Percentiles rank a stretch among this genome's conserved stretches.
These are phyloP conservation scores for Basipetospora sp. DNA, from an alignment of 2,329 filamentous ascomycete species.

Conservation along the genomic window DNA sequence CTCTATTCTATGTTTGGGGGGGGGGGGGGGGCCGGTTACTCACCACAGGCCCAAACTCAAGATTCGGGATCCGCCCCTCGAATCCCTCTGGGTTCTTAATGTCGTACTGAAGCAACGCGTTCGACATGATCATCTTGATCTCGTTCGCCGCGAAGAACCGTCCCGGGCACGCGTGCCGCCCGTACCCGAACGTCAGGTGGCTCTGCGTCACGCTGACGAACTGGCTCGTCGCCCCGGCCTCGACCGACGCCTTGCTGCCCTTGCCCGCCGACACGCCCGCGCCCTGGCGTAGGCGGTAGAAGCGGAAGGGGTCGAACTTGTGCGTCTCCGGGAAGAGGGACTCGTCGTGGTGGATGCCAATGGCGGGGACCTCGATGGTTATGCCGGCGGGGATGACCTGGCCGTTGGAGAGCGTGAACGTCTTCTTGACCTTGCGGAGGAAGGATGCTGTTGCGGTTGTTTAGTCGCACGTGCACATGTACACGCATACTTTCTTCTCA, in stretches of 20 bases:
- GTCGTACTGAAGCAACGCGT: constrained; percentile 38
- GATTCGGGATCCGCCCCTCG: constrained; percentile 3
- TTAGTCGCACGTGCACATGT: no score
- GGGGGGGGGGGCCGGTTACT: background rate
- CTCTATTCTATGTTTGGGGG: background rate
- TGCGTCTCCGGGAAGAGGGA: constrained; percentile 27
- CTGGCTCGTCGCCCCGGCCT: constrained; percentile 20
- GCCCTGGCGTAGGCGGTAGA: constrained; percentile 25
- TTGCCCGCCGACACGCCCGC: constrained; percentile 17
- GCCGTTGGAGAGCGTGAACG: constrained; percentile 39
- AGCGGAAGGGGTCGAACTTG: constrained; percentile 35
- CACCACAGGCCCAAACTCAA: constrained; percentile 5
- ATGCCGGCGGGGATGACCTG: constrained; percentile 31
- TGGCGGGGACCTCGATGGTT: constrained; percentile 25
- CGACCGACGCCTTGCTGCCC: constrained; percentile 15
- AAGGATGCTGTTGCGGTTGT: constrained; percentile 24
- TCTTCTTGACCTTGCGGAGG: constrained; percentile 32
- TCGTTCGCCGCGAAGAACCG: constrained; percentile 42
- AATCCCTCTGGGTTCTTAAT: constrained; percentile 18
- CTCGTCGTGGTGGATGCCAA: constrained; percentile 30
- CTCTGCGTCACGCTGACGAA: constrained; percentile 38
- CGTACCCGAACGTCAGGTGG: constrained; percentile 42
- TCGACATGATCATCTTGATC: constrained; percentile 38
- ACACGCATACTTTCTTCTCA: no score
- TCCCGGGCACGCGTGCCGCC: constrained; percentile 39